A percentile compares a stretch with the other conserved stretches of the same genome.
Conservation (phyloP, 2,329 filamentous ascomycete genomes). For the Cercospora citrullina region DNA sequence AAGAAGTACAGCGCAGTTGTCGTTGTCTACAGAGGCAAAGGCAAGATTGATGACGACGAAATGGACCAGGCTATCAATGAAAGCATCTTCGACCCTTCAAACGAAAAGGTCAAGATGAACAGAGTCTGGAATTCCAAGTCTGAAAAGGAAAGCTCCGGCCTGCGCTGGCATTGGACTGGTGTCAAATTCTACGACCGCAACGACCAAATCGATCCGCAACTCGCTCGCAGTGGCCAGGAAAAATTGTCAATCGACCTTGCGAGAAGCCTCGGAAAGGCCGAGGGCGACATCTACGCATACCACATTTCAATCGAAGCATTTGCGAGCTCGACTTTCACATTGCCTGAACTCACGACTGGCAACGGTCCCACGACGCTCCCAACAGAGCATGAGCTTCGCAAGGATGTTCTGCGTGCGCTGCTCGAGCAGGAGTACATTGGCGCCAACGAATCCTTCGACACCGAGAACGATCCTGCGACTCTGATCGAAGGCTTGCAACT, state of each 20-base stretch:
- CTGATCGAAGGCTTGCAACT: slow-evolving; percentile 2
- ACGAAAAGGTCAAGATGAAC: not conserved
- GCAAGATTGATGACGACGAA: not conserved
- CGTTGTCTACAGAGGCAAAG: slow-evolving; percentile 5
- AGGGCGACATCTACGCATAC: not conserved
- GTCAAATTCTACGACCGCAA: not conserved
- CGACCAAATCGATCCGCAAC: not conserved
- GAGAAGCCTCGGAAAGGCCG: not conserved
- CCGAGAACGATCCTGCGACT: not conserved
- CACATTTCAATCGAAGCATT: not conserved
- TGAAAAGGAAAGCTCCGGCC: not conserved
- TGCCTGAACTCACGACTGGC: not conserved
- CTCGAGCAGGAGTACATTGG: slow-evolving; percentile 12
- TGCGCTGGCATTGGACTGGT: not conserved
- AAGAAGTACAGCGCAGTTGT: slow-evolving; percentile 4
- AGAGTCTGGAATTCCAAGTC: not conserved
- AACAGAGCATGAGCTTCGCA: not conserved
- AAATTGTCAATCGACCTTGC: not conserved
- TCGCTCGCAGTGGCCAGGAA: not conserved
- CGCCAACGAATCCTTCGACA: slow-evolving; percentile 17
- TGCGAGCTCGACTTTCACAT: not conserved
- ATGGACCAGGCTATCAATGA: not conserved
- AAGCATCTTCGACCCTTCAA: not conserved
- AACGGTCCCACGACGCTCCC: not conserved
- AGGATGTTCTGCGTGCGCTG: slow-evolving; percentile 11